These are phyloP conservation scores for Dothideomycetidae sp. DNA, from an alignment of 2,329 filamentous ascomycete genomes.

Conservation along the genomic window DNA sequence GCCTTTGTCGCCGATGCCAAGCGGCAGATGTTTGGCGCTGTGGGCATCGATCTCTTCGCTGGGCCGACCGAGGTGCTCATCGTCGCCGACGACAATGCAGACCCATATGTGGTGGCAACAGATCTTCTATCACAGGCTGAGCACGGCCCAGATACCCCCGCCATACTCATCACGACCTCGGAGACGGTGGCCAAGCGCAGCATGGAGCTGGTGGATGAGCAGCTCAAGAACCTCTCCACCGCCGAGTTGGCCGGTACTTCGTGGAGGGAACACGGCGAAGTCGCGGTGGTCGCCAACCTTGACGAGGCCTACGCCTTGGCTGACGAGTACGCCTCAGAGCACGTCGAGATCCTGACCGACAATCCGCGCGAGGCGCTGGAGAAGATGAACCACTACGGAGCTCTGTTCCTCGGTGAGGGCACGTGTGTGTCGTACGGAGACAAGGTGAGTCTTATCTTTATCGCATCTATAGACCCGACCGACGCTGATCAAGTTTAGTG, in stretches of 20 bases:
- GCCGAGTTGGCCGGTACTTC: constrained; percentile 29
- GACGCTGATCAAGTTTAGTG: constrained; percentile 21
- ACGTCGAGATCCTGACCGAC: constrained; percentile 38
- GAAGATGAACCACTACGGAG: constrained; percentile 39
- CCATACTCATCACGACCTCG: constrained; percentile 37
- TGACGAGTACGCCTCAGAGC: constrained; percentile 36
- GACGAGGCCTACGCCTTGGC: constrained; percentile 33
- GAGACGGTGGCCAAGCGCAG: constrained; percentile 26
- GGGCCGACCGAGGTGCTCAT: constrained; percentile 41
- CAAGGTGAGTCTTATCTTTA: constrained; percentile 25
- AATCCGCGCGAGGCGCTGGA: constrained; percentile 34
- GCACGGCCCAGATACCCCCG: constrained; percentile 39
- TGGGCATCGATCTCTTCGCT: constrained; percentile 41
- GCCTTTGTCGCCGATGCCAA: constrained; percentile 42
- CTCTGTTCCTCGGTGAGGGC: constrained; percentile 37
- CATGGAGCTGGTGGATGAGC: constrained; percentile 25
- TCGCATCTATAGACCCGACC: neutral
- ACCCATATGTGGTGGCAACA: constrained; percentile 32
- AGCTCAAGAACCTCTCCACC: constrained; percentile 31
- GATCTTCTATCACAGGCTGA: constrained; percentile 38
- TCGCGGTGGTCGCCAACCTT: constrained; percentile 29
- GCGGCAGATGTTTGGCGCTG: constrained; percentile 38
- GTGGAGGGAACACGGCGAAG: constrained; percentile 35
- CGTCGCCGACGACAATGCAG: constrained; percentile 33
- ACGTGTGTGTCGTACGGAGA: constrained; percentile 42